These are phyloP conservation scores for Tubosaeta sp. DNA, from an alignment of 768 basidiomycete species.

Conservation along the genomic window DNA sequence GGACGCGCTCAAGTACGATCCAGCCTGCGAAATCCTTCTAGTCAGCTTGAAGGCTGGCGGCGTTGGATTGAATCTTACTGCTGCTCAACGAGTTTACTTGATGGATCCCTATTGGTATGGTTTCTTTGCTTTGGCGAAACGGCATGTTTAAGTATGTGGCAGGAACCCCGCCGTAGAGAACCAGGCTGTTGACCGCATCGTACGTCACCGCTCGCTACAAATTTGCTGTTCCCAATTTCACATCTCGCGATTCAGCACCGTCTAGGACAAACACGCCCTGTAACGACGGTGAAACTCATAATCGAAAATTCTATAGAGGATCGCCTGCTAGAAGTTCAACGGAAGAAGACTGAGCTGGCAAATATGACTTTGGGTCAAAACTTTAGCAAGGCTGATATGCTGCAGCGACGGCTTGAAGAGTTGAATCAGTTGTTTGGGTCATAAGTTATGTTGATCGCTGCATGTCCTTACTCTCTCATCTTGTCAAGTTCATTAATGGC, in stretches of 20 bases:
- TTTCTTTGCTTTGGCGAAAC: neutral
- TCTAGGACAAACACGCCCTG: conserved; percentile 88
- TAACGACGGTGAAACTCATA: conserved; percentile 88
- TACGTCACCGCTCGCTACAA: conserved; percentile 37
- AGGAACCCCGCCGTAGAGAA: conserved; percentile 98
- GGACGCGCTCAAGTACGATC: conserved; percentile 89
- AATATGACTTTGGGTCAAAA: conserved; percentile 89
- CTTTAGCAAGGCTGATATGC: conserved; percentile 82
- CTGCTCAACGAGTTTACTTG: conserved; percentile 89
- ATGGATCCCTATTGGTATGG: conserved; percentile 94
- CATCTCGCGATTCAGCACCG: conserved; percentile 62
- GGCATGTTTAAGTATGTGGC: conserved; percentile 2
- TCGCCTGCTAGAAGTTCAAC: conserved; percentile 87
- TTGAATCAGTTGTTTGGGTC: conserved; percentile 69
- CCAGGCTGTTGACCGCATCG: conserved; percentile 96
- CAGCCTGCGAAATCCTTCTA: conserved; percentile 86
- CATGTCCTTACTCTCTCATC: conserved; percentile 12
- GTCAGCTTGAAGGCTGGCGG: conserved; percentile 97
- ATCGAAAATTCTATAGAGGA: conserved; percentile 94
- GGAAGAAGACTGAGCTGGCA: conserved; percentile 90
- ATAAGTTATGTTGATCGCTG: conserved; percentile 26
- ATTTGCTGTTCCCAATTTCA: neutral
- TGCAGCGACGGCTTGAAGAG: conserved; percentile 86
- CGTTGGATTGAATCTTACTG: conserved; percentile 93
- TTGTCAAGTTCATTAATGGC: conserved; percentile 20